Conservation (phyloP, 2,329 filamentous ascomycete genomes). For the Clonostachys rosea region DNA sequence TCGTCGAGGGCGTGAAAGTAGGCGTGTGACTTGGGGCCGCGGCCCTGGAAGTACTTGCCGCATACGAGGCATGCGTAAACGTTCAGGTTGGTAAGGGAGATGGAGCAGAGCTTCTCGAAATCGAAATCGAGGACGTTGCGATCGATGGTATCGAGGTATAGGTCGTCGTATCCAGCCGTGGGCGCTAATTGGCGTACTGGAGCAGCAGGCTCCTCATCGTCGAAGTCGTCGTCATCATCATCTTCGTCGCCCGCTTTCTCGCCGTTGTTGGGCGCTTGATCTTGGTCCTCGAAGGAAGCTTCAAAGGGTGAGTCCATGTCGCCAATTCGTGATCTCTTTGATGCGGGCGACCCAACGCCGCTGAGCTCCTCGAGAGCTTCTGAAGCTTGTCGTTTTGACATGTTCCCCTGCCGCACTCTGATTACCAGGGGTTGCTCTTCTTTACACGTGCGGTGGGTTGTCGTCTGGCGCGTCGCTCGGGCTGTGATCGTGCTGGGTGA, state of each 20-base stretch:
- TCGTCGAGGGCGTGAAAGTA: constrained; percentile 97
- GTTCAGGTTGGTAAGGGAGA: constrained; percentile 96
- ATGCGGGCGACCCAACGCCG: constrained; percentile 50
- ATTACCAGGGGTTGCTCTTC: not conserved
- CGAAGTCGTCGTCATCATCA: constrained; percentile 32
- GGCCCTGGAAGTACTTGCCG: constrained; percentile 95
- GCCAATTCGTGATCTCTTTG: constrained; percentile 52
- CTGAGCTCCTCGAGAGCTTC: constrained; percentile 55
- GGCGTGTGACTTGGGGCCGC: constrained; percentile 89
- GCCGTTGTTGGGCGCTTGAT: constrained; percentile 23
- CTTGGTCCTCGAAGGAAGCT: constrained; percentile 21
- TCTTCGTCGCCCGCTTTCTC: constrained; percentile 14
- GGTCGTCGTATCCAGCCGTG: constrained; percentile 84
- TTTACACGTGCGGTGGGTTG: not conserved
- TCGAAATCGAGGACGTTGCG: constrained; percentile 93
- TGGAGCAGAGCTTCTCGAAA: constrained; percentile 96
- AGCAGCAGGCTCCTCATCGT: constrained; percentile 35
- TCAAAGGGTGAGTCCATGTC: constrained; percentile 33
- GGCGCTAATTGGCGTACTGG: constrained; percentile 69
- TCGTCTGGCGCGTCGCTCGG: not conserved
- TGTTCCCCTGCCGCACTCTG: constrained; percentile 6
- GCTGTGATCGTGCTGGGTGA: not conserved
- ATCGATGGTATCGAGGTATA: constrained; percentile 97
- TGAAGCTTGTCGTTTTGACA: constrained; percentile 54
- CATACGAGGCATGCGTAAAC: constrained; percentile 97